Evolutionary conservation across 129 eudicot genomes (phyloP), one percentile per base, ranked within the genome.

Genomic region (Centella asiatica): DNA sequence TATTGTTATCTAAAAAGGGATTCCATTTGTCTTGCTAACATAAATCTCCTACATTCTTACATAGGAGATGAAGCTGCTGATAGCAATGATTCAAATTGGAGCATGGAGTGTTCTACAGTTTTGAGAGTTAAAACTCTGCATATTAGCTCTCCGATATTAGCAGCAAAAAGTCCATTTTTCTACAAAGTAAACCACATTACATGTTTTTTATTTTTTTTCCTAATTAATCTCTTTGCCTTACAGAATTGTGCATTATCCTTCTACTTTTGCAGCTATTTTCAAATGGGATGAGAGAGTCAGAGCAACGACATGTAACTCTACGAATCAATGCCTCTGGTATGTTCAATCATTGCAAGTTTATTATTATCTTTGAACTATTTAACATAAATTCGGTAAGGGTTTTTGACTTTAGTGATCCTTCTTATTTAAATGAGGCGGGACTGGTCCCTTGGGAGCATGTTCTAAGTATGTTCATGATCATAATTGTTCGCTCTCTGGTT

Each of bases 131-230:
- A 80, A 65, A 80, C 87, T 45, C 55, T 88, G 49, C 96, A 88
- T 66, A 88, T 88, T 20, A 88, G 96, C 74, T 88, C 96, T 58
- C 96, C 96, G 20, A 88, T 88, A 58, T 74, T 88, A 65, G 96
- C 96, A 17, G 96, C 96, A 67, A 88, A 88, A 70, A 88, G 94
- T 73, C 96, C 96, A 56, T 88, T 84, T 71, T 88, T 88, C 78
- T 88, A 81, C 59, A 88, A 88, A 86, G 96, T 84, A 62, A 71
- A 28, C 11, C 12, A 50, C 12, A 18, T 49, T 49, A 23, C 17
- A 23, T n/a, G 17, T 11, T 12, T 20, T 8, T 13, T 28, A 22
- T 1, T 22, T 0, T 52, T 57, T 29, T 18, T 39, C 22, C 26
- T 31, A 10, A 14, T 55, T 56, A 14, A 15, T 36, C 6, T 20